These are phyloP conservation scores for Aspergillus unguis DNA, from an alignment of 2,329 filamentous ascomycete genomes.

Conservation along the genomic window DNA sequence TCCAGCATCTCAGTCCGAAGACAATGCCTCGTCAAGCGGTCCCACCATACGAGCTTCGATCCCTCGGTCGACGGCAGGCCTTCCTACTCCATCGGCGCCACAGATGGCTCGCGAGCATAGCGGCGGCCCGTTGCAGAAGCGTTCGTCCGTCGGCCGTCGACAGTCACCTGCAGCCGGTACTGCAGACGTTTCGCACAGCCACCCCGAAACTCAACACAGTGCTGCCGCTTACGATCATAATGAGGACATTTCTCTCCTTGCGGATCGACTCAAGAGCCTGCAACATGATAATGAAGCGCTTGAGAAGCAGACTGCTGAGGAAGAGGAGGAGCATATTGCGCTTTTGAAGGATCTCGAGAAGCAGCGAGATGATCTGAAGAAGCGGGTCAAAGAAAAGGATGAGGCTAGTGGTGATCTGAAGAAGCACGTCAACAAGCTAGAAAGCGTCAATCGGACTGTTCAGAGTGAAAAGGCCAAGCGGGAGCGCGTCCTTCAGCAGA, in stretches of 20 bases:
- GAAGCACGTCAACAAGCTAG: conserved; percentile 73
- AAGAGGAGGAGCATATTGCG: conserved; percentile 68
- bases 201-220: conserved; percentile 39
- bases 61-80: conserved; percentile 51
- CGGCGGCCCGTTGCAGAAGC: conserved; percentile 54
- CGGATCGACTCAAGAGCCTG: conserved; percentile 73
- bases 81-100: conserved; percentile 59
- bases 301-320: conserved; percentile 62
- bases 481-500: conserved; percentile 62
- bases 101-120: conserved; percentile 65
- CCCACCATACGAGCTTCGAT: conserved; percentile 54
- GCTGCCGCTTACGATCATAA: conserved; percentile 53
- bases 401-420: conserved; percentile 82
- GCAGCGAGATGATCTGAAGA: conserved; percentile 75
- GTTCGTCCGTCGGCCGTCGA: conserved; percentile 69
- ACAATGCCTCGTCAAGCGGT: conserved; percentile 31
- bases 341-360: conserved; percentile 65
- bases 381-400: conserved; percentile 81
- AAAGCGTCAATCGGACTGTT: conserved; percentile 75
- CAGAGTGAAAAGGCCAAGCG: conserved; percentile 76
- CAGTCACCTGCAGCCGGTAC: conserved; percentile 66
- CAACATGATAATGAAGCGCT: conserved; percentile 80
- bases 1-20: conserved; percentile 34
- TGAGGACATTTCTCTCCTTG: conserved; percentile 71
- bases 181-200: conserved; percentile 38